Conservation (phyloP, 441 rosid genomes). For the Geranium incanum region DNA sequence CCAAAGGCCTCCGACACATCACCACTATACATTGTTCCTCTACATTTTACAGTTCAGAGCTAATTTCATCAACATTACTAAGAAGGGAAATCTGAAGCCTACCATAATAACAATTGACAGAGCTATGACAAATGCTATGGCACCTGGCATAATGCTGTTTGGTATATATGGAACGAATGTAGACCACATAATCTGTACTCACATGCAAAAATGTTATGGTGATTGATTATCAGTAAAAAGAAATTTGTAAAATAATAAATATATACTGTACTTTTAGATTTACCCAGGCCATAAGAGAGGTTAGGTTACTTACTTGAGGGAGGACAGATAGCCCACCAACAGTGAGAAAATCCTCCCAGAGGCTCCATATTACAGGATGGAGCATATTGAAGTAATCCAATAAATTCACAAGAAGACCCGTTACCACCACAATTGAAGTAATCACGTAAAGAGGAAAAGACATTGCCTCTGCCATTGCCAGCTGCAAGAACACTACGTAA, state of each 20-base stretch:
- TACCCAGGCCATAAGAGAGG: neutral
- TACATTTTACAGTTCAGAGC: no score
- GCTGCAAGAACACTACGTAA: constrained; percentile 62
- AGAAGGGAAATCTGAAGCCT: constrained; percentile 24
- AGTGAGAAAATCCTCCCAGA: constrained; percentile 86
- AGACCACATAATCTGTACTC: constrained; percentile 76
- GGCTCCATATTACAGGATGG: constrained; percentile 41
- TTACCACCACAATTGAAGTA: constrained; percentile 47
- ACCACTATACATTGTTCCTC: no score
- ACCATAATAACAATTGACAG: constrained; percentile 66
- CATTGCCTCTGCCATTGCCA: constrained; percentile 81
- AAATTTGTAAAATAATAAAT: neutral
- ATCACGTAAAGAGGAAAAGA: constrained; percentile 48
- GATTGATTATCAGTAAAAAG: neutral
- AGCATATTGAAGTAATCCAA: constrained; percentile 50
- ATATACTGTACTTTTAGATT: neutral
- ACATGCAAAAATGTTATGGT: constrained; percentile 9
- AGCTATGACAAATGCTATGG: constrained; percentile 47
- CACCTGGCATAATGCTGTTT: constrained; percentile 56
- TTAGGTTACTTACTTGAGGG: constrained; percentile 49
- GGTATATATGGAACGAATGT: constrained; percentile 83
- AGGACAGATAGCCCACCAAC: constrained; percentile 69
- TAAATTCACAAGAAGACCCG: constrained; percentile 54
- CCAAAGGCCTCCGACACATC: no score
- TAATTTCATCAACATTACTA: neutral